These are phyloP conservation scores for Colletotrichum lupini DNA, from an alignment of 2,329 filamentous ascomycete genomes.

Conservation along the genomic window DNA sequence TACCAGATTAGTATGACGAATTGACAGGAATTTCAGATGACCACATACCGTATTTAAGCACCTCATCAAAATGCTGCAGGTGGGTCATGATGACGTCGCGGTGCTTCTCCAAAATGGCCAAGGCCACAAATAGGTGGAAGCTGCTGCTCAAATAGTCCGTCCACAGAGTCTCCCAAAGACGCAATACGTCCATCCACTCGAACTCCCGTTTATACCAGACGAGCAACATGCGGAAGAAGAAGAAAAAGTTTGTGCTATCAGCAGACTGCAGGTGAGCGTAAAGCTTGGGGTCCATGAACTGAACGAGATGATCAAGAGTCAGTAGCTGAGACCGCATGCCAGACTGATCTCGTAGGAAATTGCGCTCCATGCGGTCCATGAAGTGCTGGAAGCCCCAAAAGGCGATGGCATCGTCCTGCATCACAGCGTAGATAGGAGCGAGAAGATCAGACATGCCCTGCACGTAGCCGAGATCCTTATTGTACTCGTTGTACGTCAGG, in stretches of 20 bases:
- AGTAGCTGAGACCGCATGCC: slow-evolving; percentile 94
- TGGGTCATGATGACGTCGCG: slow-evolving; percentile 97
- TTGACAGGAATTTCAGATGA: background rate
- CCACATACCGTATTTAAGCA: slow-evolving; percentile 88
- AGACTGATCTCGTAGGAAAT: slow-evolving; percentile 94
- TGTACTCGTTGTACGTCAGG: slow-evolving; percentile 98
- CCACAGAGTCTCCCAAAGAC: slow-evolving; percentile 94
- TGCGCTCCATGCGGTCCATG: slow-evolving; percentile 98
- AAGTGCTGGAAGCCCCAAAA: slow-evolving; percentile 98
- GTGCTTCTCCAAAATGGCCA: slow-evolving; percentile 96
- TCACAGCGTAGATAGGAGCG: slow-evolving; percentile 94
- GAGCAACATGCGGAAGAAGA: slow-evolving; percentile 98
- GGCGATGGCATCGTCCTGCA: slow-evolving; percentile 96
- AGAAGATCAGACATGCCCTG: slow-evolving; percentile 99
- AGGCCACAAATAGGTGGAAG: slow-evolving; percentile 93
- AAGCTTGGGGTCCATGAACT: slow-evolving; percentile 95
- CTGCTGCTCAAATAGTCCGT: slow-evolving; percentile 89
- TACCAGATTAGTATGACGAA: slow-evolving; percentile 25
- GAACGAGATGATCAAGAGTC: slow-evolving; percentile 92
- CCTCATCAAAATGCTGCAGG: slow-evolving; percentile 93
- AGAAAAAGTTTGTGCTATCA: slow-evolving; percentile 99
- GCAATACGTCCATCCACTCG: slow-evolving; percentile 84
- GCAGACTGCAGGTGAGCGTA: slow-evolving; percentile 90
- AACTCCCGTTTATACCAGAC: slow-evolving; percentile 99
- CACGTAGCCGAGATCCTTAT: slow-evolving; percentile 93